Base-by-base conservation (phyloP, 768 basidiomycete species). In the Rhodotorula babjevae region DNA sequence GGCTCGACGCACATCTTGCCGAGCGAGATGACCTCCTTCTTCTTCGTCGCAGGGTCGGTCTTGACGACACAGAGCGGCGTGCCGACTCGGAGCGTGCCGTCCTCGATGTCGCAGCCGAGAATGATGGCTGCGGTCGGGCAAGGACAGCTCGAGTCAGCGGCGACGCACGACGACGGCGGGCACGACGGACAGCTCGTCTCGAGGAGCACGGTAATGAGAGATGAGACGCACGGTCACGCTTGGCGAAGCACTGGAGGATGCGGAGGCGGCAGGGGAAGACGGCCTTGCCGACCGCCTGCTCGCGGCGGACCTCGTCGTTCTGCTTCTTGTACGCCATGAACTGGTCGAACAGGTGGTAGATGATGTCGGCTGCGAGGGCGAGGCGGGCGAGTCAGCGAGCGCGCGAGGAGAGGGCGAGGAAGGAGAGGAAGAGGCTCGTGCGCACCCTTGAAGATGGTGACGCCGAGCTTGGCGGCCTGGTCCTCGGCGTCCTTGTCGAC, bases 221-320 rank as follows among this genome's bases (percentile, higher is more conserved):
- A 52, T 27, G n/a, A 36, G 6, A 72, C 76, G 47, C 40, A 77
- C 76, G 96, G 82, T 98, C 96, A 59, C 96, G 89, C 82, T 94
- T 93, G 82, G 90, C 90, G 81, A 98, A 99, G 27, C 88, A 89
- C n/a, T 91, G 90, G 73, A 99, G 91, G 73, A 84, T 90, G 84
- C 91, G 93, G 78, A 99, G 85, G 63, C 92, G 86, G 80, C 93
- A 95, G 10, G 96, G 96, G 93, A 93, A 98, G 31, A 97, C 89
- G 33, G 96, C 96, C 79, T 91, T 90, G 18, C 92, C 93, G 0
- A 94, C 92, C 5, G 94, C 92, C 79, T 93, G 94, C 76, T 84
- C 86, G 52, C 91, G 86, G 82, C 93, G 94, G n/a, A 91, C 92
- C 81, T 96, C 95, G 69, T 85, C 85, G 65, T 97, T 93, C 82